Evolutionary conservation across 345 rosid species (phyloP).

Genomic region (Pseudoturritis turrita): DNA sequence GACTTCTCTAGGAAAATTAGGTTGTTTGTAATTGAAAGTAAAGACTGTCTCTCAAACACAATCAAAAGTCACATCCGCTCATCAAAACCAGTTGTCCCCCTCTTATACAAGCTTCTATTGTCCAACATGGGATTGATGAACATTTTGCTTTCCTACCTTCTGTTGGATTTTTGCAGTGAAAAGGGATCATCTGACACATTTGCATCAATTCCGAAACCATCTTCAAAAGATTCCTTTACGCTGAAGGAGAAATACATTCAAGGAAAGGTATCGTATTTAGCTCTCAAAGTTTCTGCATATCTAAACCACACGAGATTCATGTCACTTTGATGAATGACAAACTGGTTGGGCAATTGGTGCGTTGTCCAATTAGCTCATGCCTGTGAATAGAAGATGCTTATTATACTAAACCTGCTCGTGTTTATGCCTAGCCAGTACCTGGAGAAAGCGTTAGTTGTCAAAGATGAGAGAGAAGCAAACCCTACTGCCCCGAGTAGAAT

Average conservation of each 20-base stretch:
- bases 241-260: constrained; percentile 72
- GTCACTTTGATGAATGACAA: not conserved
- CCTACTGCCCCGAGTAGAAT: constrained; percentile 32
- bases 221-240: constrained; percentile 44
- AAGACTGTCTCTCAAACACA: not conserved
- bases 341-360: not conserved
- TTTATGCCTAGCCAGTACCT: constrained; percentile 50
- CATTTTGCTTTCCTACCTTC: not conserved
- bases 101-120: not conserved
- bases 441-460: constrained; percentile 53
- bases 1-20: constrained; percentile 10
- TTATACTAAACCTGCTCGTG: constrained; percentile 2
- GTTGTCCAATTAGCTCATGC: not conserved
- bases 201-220: constrained; percentile 51
- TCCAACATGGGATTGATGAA: not conserved
- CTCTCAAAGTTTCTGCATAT: not conserved
- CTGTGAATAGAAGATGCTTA: not conserved
- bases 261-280: constrained; percentile 50
- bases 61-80: not conserved
- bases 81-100: not conserved
- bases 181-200: constrained; percentile 21
- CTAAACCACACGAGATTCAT: not conserved
- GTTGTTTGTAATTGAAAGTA: not conserved
- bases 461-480: constrained; percentile 32
- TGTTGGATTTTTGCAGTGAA: constrained; percentile 39